These are phyloP conservation scores for Penicillium sp. DNA, from an alignment of 2,329 filamentous ascomycete species.

Conservation along the genomic window DNA sequence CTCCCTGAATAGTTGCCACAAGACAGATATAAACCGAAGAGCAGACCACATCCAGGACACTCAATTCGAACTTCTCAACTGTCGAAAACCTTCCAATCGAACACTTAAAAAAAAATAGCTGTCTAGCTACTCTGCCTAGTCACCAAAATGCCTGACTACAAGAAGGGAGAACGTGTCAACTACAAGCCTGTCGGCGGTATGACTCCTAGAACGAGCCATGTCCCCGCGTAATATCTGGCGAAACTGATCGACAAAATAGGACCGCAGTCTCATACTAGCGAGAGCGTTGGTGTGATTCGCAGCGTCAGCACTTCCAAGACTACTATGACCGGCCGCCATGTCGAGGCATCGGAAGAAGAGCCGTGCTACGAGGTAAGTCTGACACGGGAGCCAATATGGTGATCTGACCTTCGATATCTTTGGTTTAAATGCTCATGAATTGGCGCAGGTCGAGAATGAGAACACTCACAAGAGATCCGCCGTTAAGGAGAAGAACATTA, in stretches of 20 bases:
- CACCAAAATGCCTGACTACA: slow-evolving; percentile 32
- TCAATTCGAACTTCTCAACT: background rate
- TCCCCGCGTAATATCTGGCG: background rate
- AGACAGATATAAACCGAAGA: background rate
- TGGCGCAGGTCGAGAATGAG: slow-evolving; percentile 31
- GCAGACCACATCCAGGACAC: no score
- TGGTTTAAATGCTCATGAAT: slow-evolving; percentile 4
- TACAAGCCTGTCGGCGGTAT: slow-evolving; percentile 50
- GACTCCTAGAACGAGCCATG: background rate
- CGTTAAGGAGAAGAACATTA: slow-evolving; percentile 36
- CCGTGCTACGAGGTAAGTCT: slow-evolving; percentile 45
- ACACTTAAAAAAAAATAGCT: background rate
- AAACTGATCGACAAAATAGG: slow-evolving; percentile 29
- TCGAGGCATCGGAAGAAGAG: slow-evolving; percentile 38
- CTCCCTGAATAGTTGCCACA: background rate
- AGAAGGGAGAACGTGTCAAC: slow-evolving; percentile 40
- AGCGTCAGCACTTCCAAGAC: slow-evolving; percentile 40
- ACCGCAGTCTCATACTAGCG: slow-evolving; percentile 43
- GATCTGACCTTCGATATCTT: background rate
- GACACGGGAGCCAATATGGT: background rate
- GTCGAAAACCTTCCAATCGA: no score
- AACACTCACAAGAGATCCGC: slow-evolving; percentile 32
- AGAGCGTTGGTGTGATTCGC: slow-evolving; percentile 42
- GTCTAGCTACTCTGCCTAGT: background rate
- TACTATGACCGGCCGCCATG: slow-evolving; percentile 39